Conservation (phyloP, 768 basidiomycete species). For the Vararia minispora region DNA sequence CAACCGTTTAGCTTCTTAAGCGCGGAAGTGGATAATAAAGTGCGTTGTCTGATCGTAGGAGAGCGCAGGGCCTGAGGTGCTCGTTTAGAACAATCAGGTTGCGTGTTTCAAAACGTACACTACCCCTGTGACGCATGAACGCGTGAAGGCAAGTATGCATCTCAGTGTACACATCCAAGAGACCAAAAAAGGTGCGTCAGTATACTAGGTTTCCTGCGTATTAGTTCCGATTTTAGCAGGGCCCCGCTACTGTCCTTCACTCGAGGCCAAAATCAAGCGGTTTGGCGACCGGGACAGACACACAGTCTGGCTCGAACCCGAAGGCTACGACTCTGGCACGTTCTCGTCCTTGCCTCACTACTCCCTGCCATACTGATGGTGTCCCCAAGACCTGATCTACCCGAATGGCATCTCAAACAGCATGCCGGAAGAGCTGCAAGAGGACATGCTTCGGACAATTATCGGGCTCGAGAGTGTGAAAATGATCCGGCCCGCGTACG, state of each 20-base stretch:
- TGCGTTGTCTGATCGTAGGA: slow-evolving; percentile 14
- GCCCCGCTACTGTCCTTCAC: slow-evolving; percentile 84
- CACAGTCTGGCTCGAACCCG: slow-evolving; percentile 82
- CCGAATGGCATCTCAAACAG: slow-evolving; percentile 87
- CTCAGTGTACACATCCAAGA: slow-evolving; percentile 80
- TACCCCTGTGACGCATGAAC: slow-evolving; percentile 57
- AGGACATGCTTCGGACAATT: slow-evolving; percentile 73
- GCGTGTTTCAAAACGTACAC: slow-evolving; percentile 65
- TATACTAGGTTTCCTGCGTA: background rate
- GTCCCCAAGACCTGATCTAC: slow-evolving; percentile 61
- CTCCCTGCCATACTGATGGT: too few relatives aligned
- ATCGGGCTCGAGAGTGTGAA: slow-evolving; percentile 77
- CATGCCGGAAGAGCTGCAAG: slow-evolving; percentile 78
- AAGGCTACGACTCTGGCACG: slow-evolving; percentile 80
- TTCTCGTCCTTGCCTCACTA: background rate
- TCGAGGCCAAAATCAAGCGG: slow-evolving; percentile 78
- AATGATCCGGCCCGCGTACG: slow-evolving; percentile 80
- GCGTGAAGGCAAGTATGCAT: slow-evolving; percentile 69
- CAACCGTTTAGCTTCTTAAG: slow-evolving; percentile 71
- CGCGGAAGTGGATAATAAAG: slow-evolving; percentile 58
- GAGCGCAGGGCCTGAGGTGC: background rate
- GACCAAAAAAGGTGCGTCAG: slow-evolving; percentile 59
- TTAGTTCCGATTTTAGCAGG: slow-evolving; percentile 29
- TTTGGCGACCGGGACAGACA: slow-evolving; percentile 66
- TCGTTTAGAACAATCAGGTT: slow-evolving; percentile 58